These are phyloP conservation scores for Paramarasmius palmivorus DNA, from an alignment of 1,284 basidiomycete species.

Conservation along the genomic window DNA sequence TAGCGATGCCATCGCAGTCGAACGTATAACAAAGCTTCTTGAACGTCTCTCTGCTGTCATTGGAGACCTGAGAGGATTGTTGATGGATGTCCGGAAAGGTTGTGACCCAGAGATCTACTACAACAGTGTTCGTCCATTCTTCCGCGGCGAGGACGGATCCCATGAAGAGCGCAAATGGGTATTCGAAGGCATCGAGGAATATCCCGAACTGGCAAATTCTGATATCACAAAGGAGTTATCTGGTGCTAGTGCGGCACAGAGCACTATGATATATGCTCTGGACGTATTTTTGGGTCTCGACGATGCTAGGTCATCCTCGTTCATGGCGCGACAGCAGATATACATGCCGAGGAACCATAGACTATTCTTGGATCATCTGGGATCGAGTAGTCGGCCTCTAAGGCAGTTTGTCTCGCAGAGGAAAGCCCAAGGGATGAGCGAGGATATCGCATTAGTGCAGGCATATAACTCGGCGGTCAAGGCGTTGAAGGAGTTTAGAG, in stretches of 20 bases:
- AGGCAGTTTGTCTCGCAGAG: slow-evolving; percentile 41
- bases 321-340: slow-evolving; percentile 79
- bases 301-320: slow-evolving; percentile 50
- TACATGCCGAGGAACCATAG: slow-evolving; percentile 93
- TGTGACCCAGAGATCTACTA: slow-evolving; percentile 86
- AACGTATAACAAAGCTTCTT: slow-evolving; percentile 77
- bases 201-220: slow-evolving; percentile 35
- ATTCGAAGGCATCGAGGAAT: slow-evolving; percentile 78
- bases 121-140: slow-evolving; percentile 88
- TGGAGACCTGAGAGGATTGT: slow-evolving; percentile 57
- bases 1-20: slow-evolving; percentile 75
- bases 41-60: slow-evolving; percentile 67
- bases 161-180: slow-evolving; percentile 69
- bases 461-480: slow-evolving; percentile 76
- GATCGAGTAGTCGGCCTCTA: slow-evolving; percentile 50
- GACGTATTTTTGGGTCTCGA: slow-evolving; percentile 90
- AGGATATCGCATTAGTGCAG: slow-evolving; percentile 36
- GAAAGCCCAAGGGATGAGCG: slow-evolving; percentile 16
- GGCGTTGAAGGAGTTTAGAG: slow-evolving; percentile 76
- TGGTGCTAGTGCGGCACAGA: slow-evolving; percentile 91
- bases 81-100: slow-evolving; percentile 70
- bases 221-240: slow-evolving; percentile 65
- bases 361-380: slow-evolving; percentile 77
- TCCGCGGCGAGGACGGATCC: slow-evolving; percentile 77
- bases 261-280: slow-evolving; percentile 84